Conservation (phyloP, 257 asterid genomes). For the Solanum clarkiae region DNA sequence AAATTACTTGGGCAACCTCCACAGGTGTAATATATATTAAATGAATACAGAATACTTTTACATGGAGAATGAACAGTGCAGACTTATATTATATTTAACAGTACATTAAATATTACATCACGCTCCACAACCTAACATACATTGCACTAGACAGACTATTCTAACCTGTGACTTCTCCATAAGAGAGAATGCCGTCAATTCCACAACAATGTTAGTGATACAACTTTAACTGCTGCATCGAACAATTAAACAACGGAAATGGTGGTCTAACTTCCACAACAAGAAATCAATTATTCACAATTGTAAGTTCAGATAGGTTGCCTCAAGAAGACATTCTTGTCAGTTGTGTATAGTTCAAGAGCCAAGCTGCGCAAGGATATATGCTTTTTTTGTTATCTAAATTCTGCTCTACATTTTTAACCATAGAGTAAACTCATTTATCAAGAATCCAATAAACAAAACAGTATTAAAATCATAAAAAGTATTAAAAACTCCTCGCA, state of each 20-base stretch:
- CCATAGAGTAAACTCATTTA: neutral
- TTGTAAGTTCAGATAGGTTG: neutral
- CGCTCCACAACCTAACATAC: too few species aligned
- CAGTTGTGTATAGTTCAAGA: neutral
- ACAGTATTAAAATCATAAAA: neutral
- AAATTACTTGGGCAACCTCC: too few species aligned
- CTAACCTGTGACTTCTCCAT: neutral
- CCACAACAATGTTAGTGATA: neutral
- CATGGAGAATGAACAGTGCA: too few species aligned
- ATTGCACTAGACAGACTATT: neutral
- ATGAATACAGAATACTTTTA: too few species aligned
- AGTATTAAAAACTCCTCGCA: neutral
- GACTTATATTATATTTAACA: too few species aligned
- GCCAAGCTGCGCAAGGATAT: neutral
- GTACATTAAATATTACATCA: too few species aligned
- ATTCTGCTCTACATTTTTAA: neutral
- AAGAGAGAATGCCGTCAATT: neutral
- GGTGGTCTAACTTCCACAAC: neutral
- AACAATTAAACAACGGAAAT: neutral
- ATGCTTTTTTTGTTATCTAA: neutral
- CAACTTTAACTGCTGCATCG: neutral
- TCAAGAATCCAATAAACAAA: neutral
- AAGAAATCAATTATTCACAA: neutral
- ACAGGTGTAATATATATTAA: too few species aligned
- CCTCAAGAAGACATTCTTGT: neutral